Base-by-base conservation (phyloP, 2,329 filamentous ascomycete species). In the Thielaviopsis musarum region DNA sequence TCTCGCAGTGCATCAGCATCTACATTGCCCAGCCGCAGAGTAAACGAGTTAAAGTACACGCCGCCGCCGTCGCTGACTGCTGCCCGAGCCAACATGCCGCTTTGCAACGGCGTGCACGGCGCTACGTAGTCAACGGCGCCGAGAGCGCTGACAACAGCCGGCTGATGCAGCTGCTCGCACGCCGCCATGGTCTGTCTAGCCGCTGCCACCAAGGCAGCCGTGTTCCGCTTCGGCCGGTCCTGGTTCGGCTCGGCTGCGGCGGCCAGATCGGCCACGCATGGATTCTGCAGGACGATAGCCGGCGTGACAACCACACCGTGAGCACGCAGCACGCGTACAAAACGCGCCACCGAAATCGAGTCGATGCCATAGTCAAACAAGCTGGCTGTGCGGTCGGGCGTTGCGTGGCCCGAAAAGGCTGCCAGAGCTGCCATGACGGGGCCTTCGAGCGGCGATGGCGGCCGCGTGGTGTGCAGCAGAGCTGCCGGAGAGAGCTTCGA, bases 331-430 rank as follows among this genome's bases (percentile, higher is more conserved):
- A 76, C 69, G 5, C 78, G 75, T 0, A 85, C 77, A 30, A 96
- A 77, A 7, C 82, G 77, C 53, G 94, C 83, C 0, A 85, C 87
- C 0, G 88, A 89, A 17, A 96, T 89, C 0, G 91, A 96, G 66
- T 95, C 91, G 24, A 96, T 76, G 0, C 91, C 91, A 1, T 95
- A 74, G 63, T 95, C 88, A 65, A 93, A 95, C 19, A 95, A 80
- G 62, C 82, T 95, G 0, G 83, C 82, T 0, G 72, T 73, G 2
- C 77, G 71, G 0, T 69, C 71, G 2, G n/a, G n/a, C n/a, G n/a
- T n/a, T n/a, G 88, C 72, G 0, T 72, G 63, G 0, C 73, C 71
- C 2, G 79, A 70, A 57, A 87, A 77, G 2, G 76, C 69, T 0
- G 74, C 72, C 1, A 94, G 69, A 1, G 79, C 71, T 1, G 71